Evolutionary conservation across 2,329 filamentous ascomycete species (phyloP), one percentile per base, ranked within the genome.

Genomic region (Phialemoniopsis sp.): DNA sequence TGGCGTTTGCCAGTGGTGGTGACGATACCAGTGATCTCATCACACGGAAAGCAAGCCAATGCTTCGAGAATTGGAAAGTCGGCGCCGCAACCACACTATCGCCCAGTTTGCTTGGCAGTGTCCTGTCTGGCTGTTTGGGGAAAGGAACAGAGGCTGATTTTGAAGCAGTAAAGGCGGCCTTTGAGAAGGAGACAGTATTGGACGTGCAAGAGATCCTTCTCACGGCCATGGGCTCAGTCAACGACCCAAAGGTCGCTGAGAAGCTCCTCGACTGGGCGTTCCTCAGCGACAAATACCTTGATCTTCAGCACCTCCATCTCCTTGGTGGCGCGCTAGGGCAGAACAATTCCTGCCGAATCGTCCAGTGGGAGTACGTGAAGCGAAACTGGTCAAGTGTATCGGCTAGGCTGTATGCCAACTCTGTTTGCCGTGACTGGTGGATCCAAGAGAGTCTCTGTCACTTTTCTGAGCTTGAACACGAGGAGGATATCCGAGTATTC

Each of bases 161-260:
- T 64, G 78, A 95, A 36, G 72, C 78, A 31, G 69, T 95, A 15
- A 67, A 91, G 40, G 72, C 88, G 50, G 81, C 87, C 51, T 93
- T 87, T 69, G 80, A 80, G 51, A 78, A 73, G 12, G 87, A 86
- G 2, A 80, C 74, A 42, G 91, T 83, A 50, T 83, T 81, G 49
- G 89, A 95, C 55, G 89, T 96, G 69, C 88, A 90, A 58, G 96
- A 95, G 64, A 91, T 87, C 12, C 89, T 89, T 2, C 78, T 97
- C 43, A 87, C 90, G 52, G 80, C 78, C 26, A 76, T 97, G 16
- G 91, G 91, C 37, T 81, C 89, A 37, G 82, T 88, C 34, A 83
- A 83, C 57, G 76, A 86, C 41, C 82, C 87, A 2, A 79, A 84
- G 48, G 78, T 96, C 36, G 91, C 96, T 59, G 70, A 93, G 68